These are phyloP conservation scores for Pichia membranifaciens DNA, from an alignment of 805 yeast genomes.

Conservation along the genomic window DNA sequence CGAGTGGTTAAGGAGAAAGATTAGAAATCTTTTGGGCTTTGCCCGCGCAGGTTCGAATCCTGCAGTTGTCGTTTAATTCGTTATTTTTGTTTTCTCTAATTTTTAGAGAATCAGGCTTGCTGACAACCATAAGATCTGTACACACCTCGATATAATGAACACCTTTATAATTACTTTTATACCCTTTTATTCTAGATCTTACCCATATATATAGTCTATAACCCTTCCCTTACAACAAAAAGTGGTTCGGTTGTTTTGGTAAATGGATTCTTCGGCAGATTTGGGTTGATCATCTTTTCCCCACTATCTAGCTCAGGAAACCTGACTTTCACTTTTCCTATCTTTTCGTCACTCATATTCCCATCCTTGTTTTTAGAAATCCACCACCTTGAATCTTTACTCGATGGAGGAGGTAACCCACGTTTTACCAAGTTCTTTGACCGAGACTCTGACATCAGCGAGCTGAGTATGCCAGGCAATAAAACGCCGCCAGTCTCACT, in stretches of 20 bases:
- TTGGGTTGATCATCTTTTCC: slow-evolving; percentile 56
- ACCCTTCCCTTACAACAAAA: slow-evolving; percentile 31
- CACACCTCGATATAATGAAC: no score
- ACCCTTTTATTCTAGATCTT: no score
- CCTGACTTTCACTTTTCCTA: slow-evolving; percentile 55
- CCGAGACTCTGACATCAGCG: slow-evolving; percentile 12
- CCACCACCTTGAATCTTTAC: slow-evolving; percentile 76
- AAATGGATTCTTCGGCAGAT: slow-evolving; percentile 70
- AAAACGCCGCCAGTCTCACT: slow-evolving; percentile 21
- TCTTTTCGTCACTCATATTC: slow-evolving; percentile 5
- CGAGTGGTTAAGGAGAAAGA: slow-evolving; percentile 56
- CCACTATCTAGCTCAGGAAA: slow-evolving; percentile 43
- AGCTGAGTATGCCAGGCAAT: slow-evolving; percentile 7
- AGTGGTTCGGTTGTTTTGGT: slow-evolving; percentile 45
- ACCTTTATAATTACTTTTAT: no score
- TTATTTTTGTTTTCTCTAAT: slow-evolving; percentile 3
- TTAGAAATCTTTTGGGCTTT: slow-evolving; percentile 55
- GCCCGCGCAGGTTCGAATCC: slow-evolving; percentile 62
- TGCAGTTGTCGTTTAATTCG: slow-evolving; percentile 43
- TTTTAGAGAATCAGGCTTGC: no score
- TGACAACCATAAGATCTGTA: no score
- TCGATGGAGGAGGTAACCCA: slow-evolving; percentile 80
- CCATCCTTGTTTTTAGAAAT: slow-evolving; percentile 56
- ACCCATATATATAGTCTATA: background rate
- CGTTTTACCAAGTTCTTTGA: slow-evolving; percentile 24